These are phyloP conservation scores for Polychytrium aggregatum DNA, from an alignment of 192 early-diverging fungal genomes.

Conservation along the genomic window DNA sequence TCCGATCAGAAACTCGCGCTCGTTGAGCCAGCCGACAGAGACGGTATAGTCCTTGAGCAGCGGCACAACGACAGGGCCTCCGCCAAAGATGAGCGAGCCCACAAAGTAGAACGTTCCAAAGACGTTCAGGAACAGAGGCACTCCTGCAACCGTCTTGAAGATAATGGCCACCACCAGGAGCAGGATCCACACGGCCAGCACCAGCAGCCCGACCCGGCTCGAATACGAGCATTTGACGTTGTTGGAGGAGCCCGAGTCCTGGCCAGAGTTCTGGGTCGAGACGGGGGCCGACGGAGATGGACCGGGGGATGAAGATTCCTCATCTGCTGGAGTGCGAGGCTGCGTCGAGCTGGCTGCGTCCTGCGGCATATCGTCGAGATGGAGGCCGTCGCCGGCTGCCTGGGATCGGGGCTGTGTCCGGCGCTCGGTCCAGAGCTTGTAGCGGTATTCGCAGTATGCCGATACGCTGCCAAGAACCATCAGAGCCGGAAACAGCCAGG, in stretches of 20 bases:
- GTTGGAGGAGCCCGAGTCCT: no score
- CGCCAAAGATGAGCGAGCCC: conserved; percentile 16
- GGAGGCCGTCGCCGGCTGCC: no score
- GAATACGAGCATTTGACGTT: not conserved
- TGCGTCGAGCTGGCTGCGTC: no score
- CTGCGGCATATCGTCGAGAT: conserved; percentile 26
- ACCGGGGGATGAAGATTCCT: no score
- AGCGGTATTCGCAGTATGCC: not conserved
- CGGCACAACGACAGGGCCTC: conserved; percentile 55
- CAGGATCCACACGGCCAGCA: conserved; percentile 30
- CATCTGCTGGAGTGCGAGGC: no score
- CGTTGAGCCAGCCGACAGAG: conserved; percentile 35
- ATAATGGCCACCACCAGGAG: conserved; percentile 37
- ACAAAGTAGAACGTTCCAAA: conserved; percentile 42
- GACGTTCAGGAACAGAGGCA: conserved; percentile 8
- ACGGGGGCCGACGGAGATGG: no score
- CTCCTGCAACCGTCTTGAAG: conserved; percentile 8
- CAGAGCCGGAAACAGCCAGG: conserved; percentile 41
- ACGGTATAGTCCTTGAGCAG: conserved; percentile 37
- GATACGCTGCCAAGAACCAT: conserved; percentile 35
- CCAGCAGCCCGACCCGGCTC: conserved; percentile 14
- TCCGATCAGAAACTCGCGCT: conserved; percentile 48
- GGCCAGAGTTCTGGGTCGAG: no score
- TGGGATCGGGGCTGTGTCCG: no score
- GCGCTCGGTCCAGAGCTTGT: not conserved